Evolutionary conservation across 2,329 filamentous ascomycete genomes (phyloP), one percentile per base, ranked within the genome.

Genomic region (Fusarium abutilonis): DNA sequence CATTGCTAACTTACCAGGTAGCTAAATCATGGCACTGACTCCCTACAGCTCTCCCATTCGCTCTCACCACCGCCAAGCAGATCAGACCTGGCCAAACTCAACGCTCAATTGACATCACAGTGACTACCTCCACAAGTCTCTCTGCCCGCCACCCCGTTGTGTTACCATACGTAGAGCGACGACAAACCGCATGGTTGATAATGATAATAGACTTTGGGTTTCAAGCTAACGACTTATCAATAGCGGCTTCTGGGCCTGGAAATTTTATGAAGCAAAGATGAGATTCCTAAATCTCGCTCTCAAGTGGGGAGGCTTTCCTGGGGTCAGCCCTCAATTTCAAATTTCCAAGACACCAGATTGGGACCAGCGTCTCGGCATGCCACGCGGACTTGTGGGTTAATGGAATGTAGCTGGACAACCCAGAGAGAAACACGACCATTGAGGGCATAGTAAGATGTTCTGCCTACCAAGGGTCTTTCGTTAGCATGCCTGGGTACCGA

Each of bases 31-130:
- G 23, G 23, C 23, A 26, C 23, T 26, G 23, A 26, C 23, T 26
- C 23, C 6, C 8, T 26, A 26, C 23, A 26, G 23, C 23, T 26
- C 23, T 26, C 23, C 23, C 8, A 26, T 26, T 26, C 23, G 23
- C 23, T 26, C 23, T 26, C 23, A 26, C 23, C 8, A 26, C 23
- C 23, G 23, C 23, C 23, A 26, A 26, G 23, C 23, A 26, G 23
- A 26, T 31, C 29, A 31, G 43, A 26, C 28, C 29, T 41, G 57
- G 64, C 48, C 58, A 56, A 26, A 36, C 57, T 60, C 58, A 42
- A 57, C 58, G 43, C 56, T 58, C 53, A 52, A 55, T 66, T 70
- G 65, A 69, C 58, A 67, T 70, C 67, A 70, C 63, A 57, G 53
- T 67, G 63, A 57, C 56, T 64, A 46, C 43, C 23, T 26, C 23